A percentile compares a stretch with the other conserved stretches of the same genome.
Conservation (phyloP, 768 basidiomycete species). For the Tricholoma furcatifolium region DNA sequence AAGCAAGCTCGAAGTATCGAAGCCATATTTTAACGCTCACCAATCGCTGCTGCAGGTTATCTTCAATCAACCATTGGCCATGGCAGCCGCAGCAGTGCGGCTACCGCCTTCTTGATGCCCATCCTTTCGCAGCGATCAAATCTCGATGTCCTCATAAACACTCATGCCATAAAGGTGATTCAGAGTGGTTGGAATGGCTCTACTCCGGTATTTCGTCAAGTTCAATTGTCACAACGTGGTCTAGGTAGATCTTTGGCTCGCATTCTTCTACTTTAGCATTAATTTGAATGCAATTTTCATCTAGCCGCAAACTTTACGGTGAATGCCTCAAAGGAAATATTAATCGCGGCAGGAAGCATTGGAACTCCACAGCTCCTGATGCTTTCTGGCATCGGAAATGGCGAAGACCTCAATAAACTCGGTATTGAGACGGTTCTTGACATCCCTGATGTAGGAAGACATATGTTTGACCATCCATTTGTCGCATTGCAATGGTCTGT, state of each 20-base stretch:
- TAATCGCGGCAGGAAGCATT: slow-evolving; percentile 30
- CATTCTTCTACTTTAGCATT: not conserved
- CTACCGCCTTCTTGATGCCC: slow-evolving; percentile 26
- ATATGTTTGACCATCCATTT: slow-evolving; percentile 24
- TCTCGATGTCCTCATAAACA: slow-evolving; percentile 27
- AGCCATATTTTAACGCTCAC: not conserved
- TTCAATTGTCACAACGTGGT: slow-evolving; percentile 15
- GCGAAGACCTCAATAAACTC: slow-evolving; percentile 4
- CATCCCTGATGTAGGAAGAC: slow-evolving; percentile 25
- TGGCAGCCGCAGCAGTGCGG: slow-evolving; percentile 27
- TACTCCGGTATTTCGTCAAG: slow-evolving; percentile 16
- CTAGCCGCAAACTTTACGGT: slow-evolving; percentile 6
- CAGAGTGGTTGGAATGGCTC: not conserved
- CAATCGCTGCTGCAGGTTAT: slow-evolving; percentile 17
- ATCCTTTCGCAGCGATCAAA: slow-evolving; percentile 24
- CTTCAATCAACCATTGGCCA: slow-evolving; percentile 22
- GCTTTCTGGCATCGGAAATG: slow-evolving; percentile 28
- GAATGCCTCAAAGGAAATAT: slow-evolving; percentile 28
- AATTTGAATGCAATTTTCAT: not conserved
- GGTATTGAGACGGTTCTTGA: slow-evolving; percentile 20
- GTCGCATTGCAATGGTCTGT: slow-evolving; percentile 21
- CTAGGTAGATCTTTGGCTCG: slow-evolving; percentile 8
- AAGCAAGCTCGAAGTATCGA: not conserved
- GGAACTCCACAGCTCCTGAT: slow-evolving; percentile 28
- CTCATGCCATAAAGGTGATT: slow-evolving; percentile 18